Percentiles rank a stretch among this genome's conserved stretches.
Conservation (phyloP, 2,329 filamentous ascomycete genomes). For the Penicillium sp. region DNA sequence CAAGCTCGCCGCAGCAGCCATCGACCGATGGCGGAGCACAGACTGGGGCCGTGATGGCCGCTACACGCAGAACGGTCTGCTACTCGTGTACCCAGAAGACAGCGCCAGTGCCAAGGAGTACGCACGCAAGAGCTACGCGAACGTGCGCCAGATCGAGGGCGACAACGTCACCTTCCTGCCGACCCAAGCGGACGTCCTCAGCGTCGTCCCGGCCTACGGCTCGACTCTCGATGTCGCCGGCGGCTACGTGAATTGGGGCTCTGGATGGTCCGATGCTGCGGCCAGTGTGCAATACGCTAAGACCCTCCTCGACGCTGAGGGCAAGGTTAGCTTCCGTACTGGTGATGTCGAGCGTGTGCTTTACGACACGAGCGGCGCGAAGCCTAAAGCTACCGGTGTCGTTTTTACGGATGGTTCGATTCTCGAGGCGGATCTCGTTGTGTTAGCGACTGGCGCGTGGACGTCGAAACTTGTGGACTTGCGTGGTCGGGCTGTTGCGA, state of each 20-base stretch:
- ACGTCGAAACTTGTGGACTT: constrained; percentile 75
- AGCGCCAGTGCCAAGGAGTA: constrained; percentile 36
- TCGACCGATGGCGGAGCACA: constrained; percentile 62
- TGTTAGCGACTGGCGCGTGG: constrained; percentile 88
- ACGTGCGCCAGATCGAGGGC: constrained; percentile 38
- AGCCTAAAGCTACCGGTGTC: constrained; percentile 53
- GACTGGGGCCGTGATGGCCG: constrained; percentile 46
- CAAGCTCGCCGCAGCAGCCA: constrained; percentile 68
- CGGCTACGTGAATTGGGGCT: constrained; percentile 50
- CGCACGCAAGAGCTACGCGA: constrained; percentile 42
- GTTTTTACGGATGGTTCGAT: constrained; percentile 50
- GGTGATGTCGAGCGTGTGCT: constrained; percentile 40
- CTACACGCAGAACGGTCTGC: constrained; percentile 46
- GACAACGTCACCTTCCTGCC: constrained; percentile 38
- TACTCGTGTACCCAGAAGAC: constrained; percentile 40
- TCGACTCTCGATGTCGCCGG: constrained; percentile 37
- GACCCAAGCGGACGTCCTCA: constrained; percentile 35
- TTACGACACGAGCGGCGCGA: constrained; percentile 20
- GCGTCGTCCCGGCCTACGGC: constrained; percentile 38
- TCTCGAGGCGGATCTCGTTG: constrained; percentile 67
- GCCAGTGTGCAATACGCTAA: constrained; percentile 42
- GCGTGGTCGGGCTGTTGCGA: constrained; percentile 71
- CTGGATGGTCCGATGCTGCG: constrained; percentile 49
- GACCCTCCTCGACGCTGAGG: constrained; percentile 37
- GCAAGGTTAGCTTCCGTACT: constrained; percentile 37